Evolutionary conservation across 805 yeast species (phyloP), one percentile per base, ranked within the genome.

Genomic region (Saccharomycopsis schoenii): DNA sequence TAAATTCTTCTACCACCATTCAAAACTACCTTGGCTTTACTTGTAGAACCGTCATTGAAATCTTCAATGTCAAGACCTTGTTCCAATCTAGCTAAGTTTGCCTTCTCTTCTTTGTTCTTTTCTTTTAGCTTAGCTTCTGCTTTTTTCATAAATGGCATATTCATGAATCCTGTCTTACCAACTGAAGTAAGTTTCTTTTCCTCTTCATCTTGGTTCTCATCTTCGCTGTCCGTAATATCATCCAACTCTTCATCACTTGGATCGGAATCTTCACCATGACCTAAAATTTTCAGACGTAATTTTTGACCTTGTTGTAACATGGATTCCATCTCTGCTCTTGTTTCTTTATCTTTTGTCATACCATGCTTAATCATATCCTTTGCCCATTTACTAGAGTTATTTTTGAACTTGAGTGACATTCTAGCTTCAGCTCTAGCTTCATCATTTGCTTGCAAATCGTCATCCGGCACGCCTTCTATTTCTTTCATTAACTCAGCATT

Each of bases 141-240:
- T 63, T 86, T 87, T 66, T 80, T 85, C 98, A 93, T 93, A 72
- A 93, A 93, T 66, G 92, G 96, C 98, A 94, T 94, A 57, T 84
- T 86, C 80, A 93, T 74, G 21, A 93, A 85, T 60, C 98, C 97
- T n/a, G 80, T 74, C 72, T 92, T 93, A 21, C 94, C 92, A n/a
- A 85, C 71, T 55, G 76, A 79, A 39, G 75, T 72, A 40, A 72
- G 71, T 1, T 67, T 67, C 12, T 74, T 78, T 9, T 71, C 70
- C n/a, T 73, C 70, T 34, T 73, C 76, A 42, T 77, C 79, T 37
- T 79, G 59, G 15, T 57, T 79, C 4, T 74, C 71, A 57, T 79
- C 83, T 29, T 79, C 60, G 11, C 55, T 79, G 5, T 74, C 71
- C 58, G 79, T 83, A 15, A 82, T 75, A 66, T 83, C 86, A 68